Evolutionary conservation across 2,329 filamentous ascomycete genomes (phyloP).

Genomic region (Hymenoscyphus infarciens): DNA sequence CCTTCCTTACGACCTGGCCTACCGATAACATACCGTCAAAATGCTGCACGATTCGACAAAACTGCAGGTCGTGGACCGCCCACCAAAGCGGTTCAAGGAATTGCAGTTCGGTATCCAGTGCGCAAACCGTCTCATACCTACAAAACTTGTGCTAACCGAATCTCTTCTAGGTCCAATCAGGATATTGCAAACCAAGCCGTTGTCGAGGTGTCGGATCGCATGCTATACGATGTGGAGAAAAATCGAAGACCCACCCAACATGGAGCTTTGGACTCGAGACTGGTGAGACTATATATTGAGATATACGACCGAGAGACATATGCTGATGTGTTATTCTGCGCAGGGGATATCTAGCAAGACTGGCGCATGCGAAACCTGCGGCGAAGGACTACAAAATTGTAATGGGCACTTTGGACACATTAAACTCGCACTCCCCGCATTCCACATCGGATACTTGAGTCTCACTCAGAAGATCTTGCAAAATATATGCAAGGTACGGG

Average conservation of each 20-base stretch:
- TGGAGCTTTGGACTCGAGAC: constrained; percentile 81
- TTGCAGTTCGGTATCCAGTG: constrained; percentile 93
- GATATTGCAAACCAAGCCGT: constrained; percentile 95
- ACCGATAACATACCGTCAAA: constrained; percentile 1
- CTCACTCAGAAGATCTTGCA: constrained; percentile 90
- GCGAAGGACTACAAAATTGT: constrained; percentile 75
- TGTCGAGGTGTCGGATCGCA: constrained; percentile 88
- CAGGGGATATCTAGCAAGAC: constrained; percentile 82
- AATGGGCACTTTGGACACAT: constrained; percentile 96
- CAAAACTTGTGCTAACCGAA: constrained; percentile 21
- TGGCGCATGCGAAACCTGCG: constrained; percentile 77
- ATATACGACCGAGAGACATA: background rate
- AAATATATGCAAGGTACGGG: constrained; percentile 78
- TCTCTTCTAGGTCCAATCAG: constrained; percentile 66
- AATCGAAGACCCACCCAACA: constrained; percentile 72
- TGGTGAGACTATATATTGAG: constrained; percentile 45
- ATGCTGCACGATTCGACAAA: constrained; percentile 44
- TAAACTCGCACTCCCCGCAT: constrained; percentile 82
- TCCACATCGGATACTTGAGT: constrained; percentile 94
- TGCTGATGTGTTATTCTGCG: background rate
- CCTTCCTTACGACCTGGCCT: background rate
- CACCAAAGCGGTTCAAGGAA: constrained; percentile 88
- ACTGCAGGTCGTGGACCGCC: constrained; percentile 83
- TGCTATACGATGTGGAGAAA: constrained; percentile 86
- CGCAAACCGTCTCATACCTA: constrained; percentile 29